Conservation (phyloP, 495 filamentous ascomycete genomes). For the Penicillium turbatum region DNA sequence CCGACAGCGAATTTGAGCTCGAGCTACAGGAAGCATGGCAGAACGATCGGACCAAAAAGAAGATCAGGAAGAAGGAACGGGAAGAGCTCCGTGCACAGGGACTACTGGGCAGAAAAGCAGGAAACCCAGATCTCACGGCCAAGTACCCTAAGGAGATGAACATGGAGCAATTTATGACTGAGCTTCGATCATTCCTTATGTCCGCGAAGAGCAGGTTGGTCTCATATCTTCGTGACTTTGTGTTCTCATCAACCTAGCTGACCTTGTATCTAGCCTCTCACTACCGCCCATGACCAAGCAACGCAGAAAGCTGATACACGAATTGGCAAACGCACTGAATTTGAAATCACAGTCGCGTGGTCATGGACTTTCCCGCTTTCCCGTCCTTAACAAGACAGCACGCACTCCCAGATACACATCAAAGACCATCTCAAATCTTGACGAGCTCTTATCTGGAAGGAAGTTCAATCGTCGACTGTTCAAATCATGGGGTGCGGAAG, state of each 20-base stretch:
- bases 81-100: constrained; percentile 75
- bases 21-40: constrained; percentile 60
- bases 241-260: constrained; percentile 8
- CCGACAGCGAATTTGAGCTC: constrained; percentile 70
- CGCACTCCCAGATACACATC: constrained; percentile 54
- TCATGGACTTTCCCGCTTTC: constrained; percentile 65
- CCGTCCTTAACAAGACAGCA: constrained; percentile 70
- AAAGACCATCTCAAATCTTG: constrained; percentile 34
- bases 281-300: constrained; percentile 81
- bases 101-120: constrained; percentile 62
- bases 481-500: constrained; percentile 27
- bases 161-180: constrained; percentile 62
- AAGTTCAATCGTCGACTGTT: constrained; percentile 34
- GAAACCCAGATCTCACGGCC: constrained; percentile 59
- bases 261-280: constrained; percentile 51
- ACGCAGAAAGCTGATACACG: constrained; percentile 71
- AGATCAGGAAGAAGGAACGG: constrained; percentile 69
- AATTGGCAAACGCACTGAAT: constrained; percentile 62
- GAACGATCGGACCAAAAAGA: constrained; percentile 79
- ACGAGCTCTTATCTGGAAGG: constrained; percentile 31
- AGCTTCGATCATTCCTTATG: constrained; percentile 68
- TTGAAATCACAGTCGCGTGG: constrained; percentile 83
- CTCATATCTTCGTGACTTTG: neutral
- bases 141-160: constrained; percentile 74
- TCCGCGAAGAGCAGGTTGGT: constrained; percentile 59